Percentiles rank a stretch among this genome's conserved stretches.
Evolutionary conservation across 495 filamentous ascomycete species (phyloP).

Genomic region (Aspergillus campestris): DNA sequence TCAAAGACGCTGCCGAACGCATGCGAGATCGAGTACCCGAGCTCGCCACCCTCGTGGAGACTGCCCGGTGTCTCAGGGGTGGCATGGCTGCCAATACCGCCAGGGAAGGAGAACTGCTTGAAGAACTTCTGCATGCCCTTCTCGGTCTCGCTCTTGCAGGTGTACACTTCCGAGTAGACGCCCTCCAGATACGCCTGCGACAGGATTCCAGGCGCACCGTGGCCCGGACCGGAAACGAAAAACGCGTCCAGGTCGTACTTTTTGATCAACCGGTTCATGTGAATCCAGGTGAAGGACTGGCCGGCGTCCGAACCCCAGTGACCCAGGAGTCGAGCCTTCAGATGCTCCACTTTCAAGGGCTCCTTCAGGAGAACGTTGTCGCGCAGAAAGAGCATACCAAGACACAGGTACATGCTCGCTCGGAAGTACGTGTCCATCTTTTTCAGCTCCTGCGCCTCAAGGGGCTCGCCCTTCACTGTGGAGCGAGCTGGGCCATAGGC

Average conservation of each 20-base stretch:
- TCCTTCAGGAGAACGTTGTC: constrained; percentile 59
- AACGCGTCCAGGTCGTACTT: constrained; percentile 63
- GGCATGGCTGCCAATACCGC: constrained; percentile 63
- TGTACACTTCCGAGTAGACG: constrained; percentile 64
- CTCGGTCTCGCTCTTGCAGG: constrained; percentile 54
- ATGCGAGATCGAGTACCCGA: constrained; percentile 69
- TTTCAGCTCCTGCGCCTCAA: constrained; percentile 53
- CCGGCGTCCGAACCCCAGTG: constrained; percentile 70
- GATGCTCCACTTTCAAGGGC: constrained; percentile 51
- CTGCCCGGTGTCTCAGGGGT: constrained; percentile 67
- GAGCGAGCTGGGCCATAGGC: constrained; percentile 58
- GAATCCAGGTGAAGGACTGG: constrained; percentile 67
- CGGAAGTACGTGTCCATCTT: constrained; percentile 61
- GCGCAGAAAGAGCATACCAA: constrained; percentile 68
- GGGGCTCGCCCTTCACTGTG: constrained; percentile 48
- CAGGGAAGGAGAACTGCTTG: constrained; percentile 72
- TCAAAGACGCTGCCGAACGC: constrained; percentile 67
- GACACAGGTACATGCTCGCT: constrained; percentile 60
- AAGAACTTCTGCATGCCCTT: constrained; percentile 62
- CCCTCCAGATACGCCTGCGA: constrained; percentile 68
- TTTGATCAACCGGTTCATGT: constrained; percentile 69
- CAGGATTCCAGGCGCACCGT: constrained; percentile 61
- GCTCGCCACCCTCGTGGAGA: constrained; percentile 66
- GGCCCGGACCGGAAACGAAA: constrained; percentile 64
- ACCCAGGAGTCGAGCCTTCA: constrained; percentile 61